phyloP scores from a whole-genome alignment of 257 asterid genomes.

The Marsdenia floribunda region DNA sequence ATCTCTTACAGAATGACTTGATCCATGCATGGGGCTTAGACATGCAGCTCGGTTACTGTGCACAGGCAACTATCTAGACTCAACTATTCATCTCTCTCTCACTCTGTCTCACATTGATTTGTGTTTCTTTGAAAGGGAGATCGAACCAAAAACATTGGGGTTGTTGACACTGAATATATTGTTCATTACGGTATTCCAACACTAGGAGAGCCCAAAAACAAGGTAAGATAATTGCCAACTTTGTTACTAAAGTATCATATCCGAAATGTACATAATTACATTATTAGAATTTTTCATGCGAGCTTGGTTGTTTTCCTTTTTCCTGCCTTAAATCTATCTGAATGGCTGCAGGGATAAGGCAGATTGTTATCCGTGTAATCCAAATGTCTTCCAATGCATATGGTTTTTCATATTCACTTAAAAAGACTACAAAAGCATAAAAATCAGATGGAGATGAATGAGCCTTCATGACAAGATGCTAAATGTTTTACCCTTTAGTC shows the following conservation, averaged over 20 bases:
- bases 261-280: background rate
- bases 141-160: conserved; percentile 62
- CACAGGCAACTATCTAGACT: conserved; percentile 45
- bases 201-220: conserved; percentile 56
- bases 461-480: background rate
- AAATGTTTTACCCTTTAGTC: background rate
- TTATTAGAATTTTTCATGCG: background rate
- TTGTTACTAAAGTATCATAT: background rate
- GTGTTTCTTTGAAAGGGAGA: conserved; percentile 46
- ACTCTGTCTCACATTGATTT: background rate
- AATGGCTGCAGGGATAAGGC: background rate
- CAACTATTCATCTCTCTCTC: background rate
- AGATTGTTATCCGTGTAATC: background rate
- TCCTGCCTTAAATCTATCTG: background rate
- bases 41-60: conserved; percentile 80
- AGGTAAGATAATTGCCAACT: conserved; percentile 26
- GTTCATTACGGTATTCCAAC: conserved; percentile 87
- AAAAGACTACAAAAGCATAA: background rate
- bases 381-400: background rate
- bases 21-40: conserved; percentile 97
- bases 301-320: background rate
- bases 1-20: conserved; percentile 58
- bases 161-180: conserved; percentile 75
- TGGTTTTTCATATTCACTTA: background rate
- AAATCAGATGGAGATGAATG: background rate